These are phyloP conservation scores for Paxillus involutus DNA, from an alignment of 768 basidiomycete species.

Conservation along the genomic window DNA sequence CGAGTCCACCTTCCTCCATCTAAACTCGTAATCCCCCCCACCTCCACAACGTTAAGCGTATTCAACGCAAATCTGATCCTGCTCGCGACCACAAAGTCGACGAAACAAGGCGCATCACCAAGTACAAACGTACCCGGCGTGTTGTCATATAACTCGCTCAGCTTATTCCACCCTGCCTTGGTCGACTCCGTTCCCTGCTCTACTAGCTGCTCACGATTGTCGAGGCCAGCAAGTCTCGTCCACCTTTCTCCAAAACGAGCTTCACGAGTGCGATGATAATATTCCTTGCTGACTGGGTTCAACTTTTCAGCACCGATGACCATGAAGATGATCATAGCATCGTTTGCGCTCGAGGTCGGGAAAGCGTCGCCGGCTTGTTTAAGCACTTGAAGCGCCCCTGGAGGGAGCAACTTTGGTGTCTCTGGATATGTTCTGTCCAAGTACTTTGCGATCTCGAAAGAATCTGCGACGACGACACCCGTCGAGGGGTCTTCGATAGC, in stretches of 20 bases:
- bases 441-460: slow-evolving; percentile 47
- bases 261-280: no score
- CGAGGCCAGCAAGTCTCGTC: slow-evolving; percentile 12
- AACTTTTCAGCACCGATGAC: no score
- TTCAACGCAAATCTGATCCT: slow-evolving; percentile 12
- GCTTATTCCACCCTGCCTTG: slow-evolving; percentile 29
- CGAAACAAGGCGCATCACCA: slow-evolving; percentile 16
- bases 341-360: slow-evolving; percentile 17
- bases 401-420: slow-evolving; percentile 39
- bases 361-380: slow-evolving; percentile 24
- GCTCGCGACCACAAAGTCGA: slow-evolving; percentile 22
- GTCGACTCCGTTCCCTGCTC: slow-evolving; percentile 4
- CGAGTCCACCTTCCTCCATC: slow-evolving; percentile 1
- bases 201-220: slow-evolving; percentile 27
- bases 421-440: slow-evolving; percentile 50
- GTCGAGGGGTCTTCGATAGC: slow-evolving; percentile 49
- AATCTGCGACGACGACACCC: slow-evolving; percentile 39
- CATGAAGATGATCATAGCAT: slow-evolving; percentile 3
- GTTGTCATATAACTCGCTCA: slow-evolving; percentile 12
- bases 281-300: no score
- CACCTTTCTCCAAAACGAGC: no score
- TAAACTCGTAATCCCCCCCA: slow-evolving; percentile 1
- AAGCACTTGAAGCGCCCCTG: slow-evolving; percentile 32
- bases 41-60: slow-evolving; percentile 11
- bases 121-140: not conserved